Conservation (phyloP, 2,329 filamentous ascomycete species). For the Calonectria montana region DNA sequence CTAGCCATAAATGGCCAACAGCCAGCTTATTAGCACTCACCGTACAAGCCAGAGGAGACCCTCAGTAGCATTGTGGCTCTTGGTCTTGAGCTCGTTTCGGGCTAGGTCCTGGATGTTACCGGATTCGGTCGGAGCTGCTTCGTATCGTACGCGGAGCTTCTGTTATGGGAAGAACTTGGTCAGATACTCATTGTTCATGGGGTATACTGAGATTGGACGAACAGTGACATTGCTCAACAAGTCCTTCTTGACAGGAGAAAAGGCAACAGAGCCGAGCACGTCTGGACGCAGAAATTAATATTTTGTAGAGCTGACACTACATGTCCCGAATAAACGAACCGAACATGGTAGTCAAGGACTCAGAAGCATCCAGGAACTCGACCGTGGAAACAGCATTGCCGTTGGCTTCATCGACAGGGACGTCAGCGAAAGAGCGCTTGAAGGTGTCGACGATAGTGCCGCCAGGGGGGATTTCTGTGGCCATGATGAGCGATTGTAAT, state of each 20-base stretch:
- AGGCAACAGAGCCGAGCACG: constrained; percentile 77
- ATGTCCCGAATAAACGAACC: constrained; percentile 60
- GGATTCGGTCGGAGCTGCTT: constrained; percentile 82
- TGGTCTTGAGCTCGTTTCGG: constrained; percentile 86
- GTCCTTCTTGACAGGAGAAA: constrained; percentile 91
- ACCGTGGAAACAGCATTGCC: constrained; percentile 83
- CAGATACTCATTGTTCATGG: constrained; percentile 22
- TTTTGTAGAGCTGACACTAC: not conserved
- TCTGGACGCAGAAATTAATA: constrained; percentile 55
- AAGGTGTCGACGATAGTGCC: constrained; percentile 88
- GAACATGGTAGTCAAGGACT: constrained; percentile 88
- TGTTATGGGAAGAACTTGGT: constrained; percentile 49
- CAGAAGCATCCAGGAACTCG: constrained; percentile 91
- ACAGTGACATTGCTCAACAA: constrained; percentile 94
- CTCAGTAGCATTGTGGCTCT: constrained; percentile 90
- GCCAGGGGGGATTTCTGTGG: constrained; percentile 66
- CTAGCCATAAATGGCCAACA: no score
- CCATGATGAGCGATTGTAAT: constrained; percentile 57
- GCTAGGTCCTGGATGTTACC: constrained; percentile 87
- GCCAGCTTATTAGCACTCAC: constrained; percentile 59
- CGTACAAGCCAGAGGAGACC: constrained; percentile 91
- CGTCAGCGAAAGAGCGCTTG: constrained; percentile 85
- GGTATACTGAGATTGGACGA: constrained; percentile 32
- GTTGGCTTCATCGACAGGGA: constrained; percentile 78
- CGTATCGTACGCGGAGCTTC: constrained; percentile 90